Evolutionary conservation across 495 filamentous ascomycete genomes (phyloP), one percentile per base, ranked within the genome.

Genomic region (Penicillium paxilli): DNA sequence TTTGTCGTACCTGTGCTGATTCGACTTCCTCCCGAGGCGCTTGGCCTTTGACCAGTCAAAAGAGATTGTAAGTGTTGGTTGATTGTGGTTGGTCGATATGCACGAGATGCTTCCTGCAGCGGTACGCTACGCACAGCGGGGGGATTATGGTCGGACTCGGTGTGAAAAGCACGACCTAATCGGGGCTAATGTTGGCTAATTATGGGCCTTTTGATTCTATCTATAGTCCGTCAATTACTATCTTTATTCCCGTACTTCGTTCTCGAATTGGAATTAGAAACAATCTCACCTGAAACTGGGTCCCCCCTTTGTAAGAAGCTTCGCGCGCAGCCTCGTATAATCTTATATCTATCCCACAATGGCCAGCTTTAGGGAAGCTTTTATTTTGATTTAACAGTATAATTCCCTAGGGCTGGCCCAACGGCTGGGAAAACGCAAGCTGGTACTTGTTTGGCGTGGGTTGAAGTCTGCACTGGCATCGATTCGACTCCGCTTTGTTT

Each of bases 171-270:
- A 38, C 16, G 42, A 24, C 33, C 38, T 4, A 20, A 50, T 58
- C 9, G 3, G 51, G 55, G 21, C 44, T 17, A 37, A 60, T 53
- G 44, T 28, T 24, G 40, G 51, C 55, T 67, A 67, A 67, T 67
- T 67, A 55, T 58, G 56, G 60, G 47, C 20, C 48, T 49, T 62
- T 55, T 48, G 20, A 48, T 50, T 62, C 64, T 67, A 67, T 62
- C 64, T 63, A 66, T 66, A 66, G 63, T 48, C 47, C 9, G 47
- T 55, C 44, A 62, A 59, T 59, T 61, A 51, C 61, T 64, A 61
- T 61, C 51, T 60, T 64, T 57, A 51, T 41, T 42, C 46, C 49
- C 2, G 51, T 40, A 20, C 40, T 61, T 57, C 55, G 5, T 38
- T 0, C 35, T 38, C 6, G n/a, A 38, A 38, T 38, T 38, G 35